Conservation (phyloP, 2,329 filamentous ascomycete species). For the Diaporthe ampelina region DNA sequence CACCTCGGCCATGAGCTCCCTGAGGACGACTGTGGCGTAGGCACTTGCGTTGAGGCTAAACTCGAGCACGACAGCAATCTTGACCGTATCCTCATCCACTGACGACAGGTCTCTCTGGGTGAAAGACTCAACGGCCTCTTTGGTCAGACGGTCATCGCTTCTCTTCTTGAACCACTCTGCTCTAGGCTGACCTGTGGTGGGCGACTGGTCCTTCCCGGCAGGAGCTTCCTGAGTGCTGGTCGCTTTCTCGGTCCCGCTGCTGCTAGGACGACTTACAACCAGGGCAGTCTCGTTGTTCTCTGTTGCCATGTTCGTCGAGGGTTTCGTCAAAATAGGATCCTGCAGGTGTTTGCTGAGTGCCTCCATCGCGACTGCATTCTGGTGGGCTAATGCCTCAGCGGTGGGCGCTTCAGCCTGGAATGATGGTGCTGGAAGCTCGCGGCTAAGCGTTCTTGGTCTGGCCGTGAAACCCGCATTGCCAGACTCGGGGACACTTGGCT, state of each 20-base stretch:
- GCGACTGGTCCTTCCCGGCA: neutral
- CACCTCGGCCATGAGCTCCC: conserved; percentile 50
- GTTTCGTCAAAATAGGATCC: neutral
- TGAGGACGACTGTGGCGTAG: conserved; percentile 55
- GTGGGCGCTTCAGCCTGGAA: neutral
- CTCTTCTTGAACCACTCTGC: conserved; percentile 12
- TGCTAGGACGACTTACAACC: neutral
- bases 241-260: conserved; percentile 1
- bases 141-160: conserved; percentile 6
- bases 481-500: conserved; percentile 28
- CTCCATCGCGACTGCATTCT: conserved; percentile 31
- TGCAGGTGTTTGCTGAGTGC: conserved; percentile 33
- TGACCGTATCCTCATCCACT: conserved; percentile 45
- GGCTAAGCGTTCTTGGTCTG: neutral
- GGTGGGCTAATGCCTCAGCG: neutral
- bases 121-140: conserved; percentile 41
- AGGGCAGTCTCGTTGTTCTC: neutral
- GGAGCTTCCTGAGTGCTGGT: neutral
- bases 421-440: neutral
- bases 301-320: neutral
- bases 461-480: conserved; percentile 19
- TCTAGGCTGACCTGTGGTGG: neutral
- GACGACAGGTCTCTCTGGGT: conserved; percentile 43
- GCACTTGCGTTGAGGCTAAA: conserved; percentile 54
- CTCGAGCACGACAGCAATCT: conserved; percentile 54